Base-by-base conservation (phyloP, 1,139 yeast genomes). In the Scheffersomyces lignicola region DNA sequence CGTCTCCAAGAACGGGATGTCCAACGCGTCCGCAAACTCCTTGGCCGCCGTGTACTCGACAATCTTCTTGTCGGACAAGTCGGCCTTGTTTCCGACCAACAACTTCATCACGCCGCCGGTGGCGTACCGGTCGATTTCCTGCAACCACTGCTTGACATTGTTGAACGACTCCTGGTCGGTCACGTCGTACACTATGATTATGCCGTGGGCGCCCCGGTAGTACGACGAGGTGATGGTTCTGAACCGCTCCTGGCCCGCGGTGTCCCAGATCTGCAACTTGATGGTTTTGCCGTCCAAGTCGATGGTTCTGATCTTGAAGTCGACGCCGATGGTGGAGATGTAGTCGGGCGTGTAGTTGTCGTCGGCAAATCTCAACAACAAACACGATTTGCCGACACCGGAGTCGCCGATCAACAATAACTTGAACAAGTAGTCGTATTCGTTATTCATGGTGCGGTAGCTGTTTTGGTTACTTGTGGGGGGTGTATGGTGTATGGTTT, bases 181-280 rank as follows among this genome's bases (percentile, higher is more conserved):
- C 35, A 92, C 97, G 61, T 92, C 98, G 62, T 92, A 92, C 36
- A 92, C 98, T 51, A 92, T 92, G 55, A 92, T 92, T 62, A 92
- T 92, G 44, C 98, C 98, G 56, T 90, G 97, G 16, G 98, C 97
- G 36, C 98, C 98, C 60, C 98, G 83, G 73, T 92, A 92, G 70
- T 94, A 92, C 9, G 97, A 88, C 10, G 97, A 87, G 8, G 98
- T 94, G 68, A 92, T 92, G 39, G 98, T 92, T 69, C 97, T 81
- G 71, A 92, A 92, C 52, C 98, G 76, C 64, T 92, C 98, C 69
- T 92, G 98, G 28, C 98, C 98, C 7, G 98, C 98, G 36, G 98
- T 92, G 60, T 92, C 98, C 98, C 98, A 92, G 58, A 92, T 90
- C 68, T 92, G 98, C 54, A 94, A 76, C 70, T 92, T 92, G 60